These are phyloP conservation scores for Trichaptum fuscoviolaceum DNA, from an alignment of 768 basidiomycete species.

Conservation along the genomic window DNA sequence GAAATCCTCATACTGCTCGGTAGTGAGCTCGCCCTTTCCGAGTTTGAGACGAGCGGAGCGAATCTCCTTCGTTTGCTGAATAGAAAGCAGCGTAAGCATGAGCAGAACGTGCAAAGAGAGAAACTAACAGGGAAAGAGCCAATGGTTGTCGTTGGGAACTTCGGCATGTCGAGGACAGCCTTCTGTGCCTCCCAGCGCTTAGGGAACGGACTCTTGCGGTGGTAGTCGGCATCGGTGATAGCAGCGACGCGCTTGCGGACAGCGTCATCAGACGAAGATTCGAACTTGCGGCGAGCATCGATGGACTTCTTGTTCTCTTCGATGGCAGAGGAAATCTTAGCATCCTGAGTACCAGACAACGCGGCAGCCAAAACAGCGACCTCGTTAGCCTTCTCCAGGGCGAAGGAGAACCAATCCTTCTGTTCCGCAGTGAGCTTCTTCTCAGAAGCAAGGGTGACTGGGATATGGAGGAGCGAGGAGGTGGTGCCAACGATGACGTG, in stretches of 20 bases:
- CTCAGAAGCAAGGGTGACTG: slow-evolving; percentile 92
- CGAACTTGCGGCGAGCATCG: slow-evolving; percentile 90
- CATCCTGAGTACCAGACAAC: slow-evolving; percentile 80
- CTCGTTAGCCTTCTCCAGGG: slow-evolving; percentile 91
- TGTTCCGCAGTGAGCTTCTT: slow-evolving; percentile 83
- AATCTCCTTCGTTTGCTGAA: slow-evolving; percentile 97
- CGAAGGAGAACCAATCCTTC: slow-evolving; percentile 98
- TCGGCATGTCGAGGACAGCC: slow-evolving; percentile 84
- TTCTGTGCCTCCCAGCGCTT: slow-evolving; percentile 84
- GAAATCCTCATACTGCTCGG: slow-evolving; percentile 90
- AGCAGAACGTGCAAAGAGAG: not conserved
- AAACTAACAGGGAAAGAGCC: slow-evolving; percentile 90
- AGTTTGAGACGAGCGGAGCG: slow-evolving; percentile 94
- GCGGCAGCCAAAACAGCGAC: slow-evolving; percentile 82
- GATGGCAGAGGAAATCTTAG: slow-evolving; percentile 62
- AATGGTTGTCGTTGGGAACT: slow-evolving; percentile 98
- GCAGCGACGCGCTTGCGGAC: slow-evolving; percentile 93
- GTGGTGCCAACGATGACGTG: slow-evolving; percentile 94
- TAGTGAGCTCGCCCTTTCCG: slow-evolving; percentile 83
- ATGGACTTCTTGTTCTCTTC: slow-evolving; percentile 91
- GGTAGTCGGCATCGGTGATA: slow-evolving; percentile 79
- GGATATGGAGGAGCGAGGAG: slow-evolving; percentile 97
- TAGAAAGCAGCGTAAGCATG: slow-evolving; percentile 15
- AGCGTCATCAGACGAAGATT: slow-evolving; percentile 86
- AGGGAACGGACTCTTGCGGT: slow-evolving; percentile 87